Evolutionary conservation across 495 filamentous ascomycete genomes (phyloP), one percentile per base, ranked within the genome.

Genomic region (Penicillium waksmanii): DNA sequence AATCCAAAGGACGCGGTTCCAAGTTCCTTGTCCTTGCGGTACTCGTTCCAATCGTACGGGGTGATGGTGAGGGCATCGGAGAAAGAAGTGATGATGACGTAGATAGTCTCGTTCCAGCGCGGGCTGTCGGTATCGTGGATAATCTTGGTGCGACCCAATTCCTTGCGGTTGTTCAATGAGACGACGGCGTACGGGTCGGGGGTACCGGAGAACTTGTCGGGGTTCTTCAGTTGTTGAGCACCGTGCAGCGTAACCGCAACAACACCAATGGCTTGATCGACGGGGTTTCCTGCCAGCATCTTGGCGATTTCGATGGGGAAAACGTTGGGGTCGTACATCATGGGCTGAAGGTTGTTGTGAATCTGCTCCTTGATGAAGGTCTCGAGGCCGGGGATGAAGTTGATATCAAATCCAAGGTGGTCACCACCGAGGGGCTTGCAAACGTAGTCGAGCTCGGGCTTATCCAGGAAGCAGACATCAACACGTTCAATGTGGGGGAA

Each of bases 231-330:
- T 36, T 93, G 92, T 55, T 90, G 85, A 17, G 93, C 95, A 18
- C 91, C 89, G 69, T 98, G 91, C 47, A 99, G 81, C 18, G 93
- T 97, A 57, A 99, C 80, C 15, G 92, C 93, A 50, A 98, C 71
- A 21, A 98, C 92, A 68, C 95, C 95, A 68, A 99, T 96, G 15
- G 95, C 94, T 74, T 95, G 90, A 73, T 99, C 96, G 49, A 98
- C 87, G 0, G 96, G 85, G 51, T 89, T 92, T 58, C 95, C 95
- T n/a, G 94, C 90, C 54, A 99, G 84, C 91, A 99, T 93, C 80
- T 99, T 98, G 54, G 95, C 95, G 55, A 99, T 90, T 67, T 99
- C 96, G 62, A 99, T 91, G 18, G 95, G 96, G 83, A 98, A 99
- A 33, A 96, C 93, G 66, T 98, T 96, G 8, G 95, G 95, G 49